Base-by-base conservation (phyloP, 768 basidiomycete species). In the Amanita muscaria region DNA sequence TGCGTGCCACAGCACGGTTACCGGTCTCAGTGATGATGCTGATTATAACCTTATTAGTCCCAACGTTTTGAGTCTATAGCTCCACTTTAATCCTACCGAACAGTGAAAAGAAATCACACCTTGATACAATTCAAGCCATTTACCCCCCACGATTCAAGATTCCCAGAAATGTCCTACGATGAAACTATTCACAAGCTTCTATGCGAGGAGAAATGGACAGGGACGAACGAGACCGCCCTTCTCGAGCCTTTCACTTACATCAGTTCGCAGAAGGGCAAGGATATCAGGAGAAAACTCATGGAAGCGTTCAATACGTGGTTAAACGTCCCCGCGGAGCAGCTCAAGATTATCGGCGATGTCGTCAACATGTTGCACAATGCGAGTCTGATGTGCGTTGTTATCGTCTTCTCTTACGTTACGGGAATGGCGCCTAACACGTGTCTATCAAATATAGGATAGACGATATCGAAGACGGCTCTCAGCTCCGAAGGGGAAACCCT, bases 361-460 rank as follows among this genome's bases (percentile, higher is more conserved):
- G 87, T 99, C 23, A 80, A 80, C 56, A 97, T 94, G 92, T 70
- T 98, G 15, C 96, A 99, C 53, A 90, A 82, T 42, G 92, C 93
- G 4, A 91, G 88, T 59, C 70, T 99, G 19, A 73, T 98, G 93
- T 92, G 54, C 56, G 75, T 32, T 10, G 21, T 16, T n/a, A n/a
- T n/a, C n/a, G n/a, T n/a, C n/a, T n/a, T n/a, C n/a, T n/a, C n/a
- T n/a, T n/a, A n/a, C n/a, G n/a, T n/a, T n/a, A n/a, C n/a, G n/a
- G n/a, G n/a, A n/a, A n/a, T n/a, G n/a, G n/a, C n/a, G n/a, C n/a
- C n/a, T n/a, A n/a, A n/a, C n/a, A n/a, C n/a, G n/a, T n/a, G n/a
- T n/a, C n/a, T n/a, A n/a, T n/a, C n/a, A 19, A 0, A 14, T 42
- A 6, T 60, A 96, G 91, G 60, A 76, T 96, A 50, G 92, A 96